Conservation (phyloP, 495 filamentous ascomycete species). For the Aspergillus baeticus region DNA sequence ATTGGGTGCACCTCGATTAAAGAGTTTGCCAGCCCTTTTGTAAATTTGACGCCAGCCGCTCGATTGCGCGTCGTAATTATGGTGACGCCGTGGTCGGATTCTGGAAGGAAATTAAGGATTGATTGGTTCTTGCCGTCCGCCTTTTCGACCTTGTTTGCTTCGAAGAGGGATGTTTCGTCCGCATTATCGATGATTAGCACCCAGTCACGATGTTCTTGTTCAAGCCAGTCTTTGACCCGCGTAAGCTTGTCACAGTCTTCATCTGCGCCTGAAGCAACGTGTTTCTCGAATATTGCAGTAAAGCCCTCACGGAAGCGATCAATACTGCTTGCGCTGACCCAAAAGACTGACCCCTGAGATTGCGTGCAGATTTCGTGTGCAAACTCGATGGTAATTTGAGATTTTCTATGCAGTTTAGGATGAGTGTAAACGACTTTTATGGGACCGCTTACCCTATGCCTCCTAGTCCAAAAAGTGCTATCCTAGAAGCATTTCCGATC, state of each 20-base stretch:
- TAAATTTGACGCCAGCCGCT: constrained; percentile 16
- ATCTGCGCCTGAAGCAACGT: neutral
- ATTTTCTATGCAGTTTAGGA: constrained; percentile 25
- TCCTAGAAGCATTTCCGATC: constrained; percentile 11
- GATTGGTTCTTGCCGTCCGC: constrained; percentile 2
- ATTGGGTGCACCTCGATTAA: constrained; percentile 11
- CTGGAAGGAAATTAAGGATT: constrained; percentile 26
- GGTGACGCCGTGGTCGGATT: constrained; percentile 17
- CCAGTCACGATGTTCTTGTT: constrained; percentile 37
- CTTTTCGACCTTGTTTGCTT: neutral
- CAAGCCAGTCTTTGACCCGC: constrained; percentile 13
- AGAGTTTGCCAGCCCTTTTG: neutral
- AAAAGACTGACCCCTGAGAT: constrained; percentile 35
- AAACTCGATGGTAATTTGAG: constrained; percentile 41
- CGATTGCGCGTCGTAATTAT: constrained; percentile 30
- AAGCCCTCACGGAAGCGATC: constrained; percentile 38
- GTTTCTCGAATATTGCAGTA: constrained; percentile 5
- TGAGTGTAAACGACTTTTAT: neutral
- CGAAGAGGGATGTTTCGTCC: constrained; percentile 38
- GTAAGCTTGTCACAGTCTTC: constrained; percentile 2
- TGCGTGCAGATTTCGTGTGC: constrained; percentile 26
- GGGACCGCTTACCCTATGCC: constrained; percentile 25
- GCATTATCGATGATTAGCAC: constrained; percentile 54
- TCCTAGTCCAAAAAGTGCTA: constrained; percentile 28
- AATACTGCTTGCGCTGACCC: constrained; percentile 37